phyloP scores from a whole-genome alignment of 352 stramenopile species.

The Phytophthora litchii region DNA sequence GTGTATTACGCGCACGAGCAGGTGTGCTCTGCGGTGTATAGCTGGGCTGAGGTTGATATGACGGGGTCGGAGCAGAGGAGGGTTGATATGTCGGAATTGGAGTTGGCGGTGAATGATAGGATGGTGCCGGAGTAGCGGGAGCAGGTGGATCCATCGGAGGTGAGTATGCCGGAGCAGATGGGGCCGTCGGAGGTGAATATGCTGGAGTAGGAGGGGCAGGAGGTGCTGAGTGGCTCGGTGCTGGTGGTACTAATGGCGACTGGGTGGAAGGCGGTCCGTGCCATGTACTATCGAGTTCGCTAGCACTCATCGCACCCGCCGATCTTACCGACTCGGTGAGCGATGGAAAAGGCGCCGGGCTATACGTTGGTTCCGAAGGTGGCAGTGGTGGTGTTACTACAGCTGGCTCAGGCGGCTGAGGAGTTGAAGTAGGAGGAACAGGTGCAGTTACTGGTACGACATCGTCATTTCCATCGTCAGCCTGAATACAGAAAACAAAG shows the following conservation, averaged over 20 bases:
- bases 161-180: slow-evolving; percentile 9
- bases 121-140: slow-evolving; percentile 11
- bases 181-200: slow-evolving; percentile 16
- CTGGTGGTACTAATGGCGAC: slow-evolving; percentile 1
- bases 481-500: slow-evolving; percentile 10
- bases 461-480: slow-evolving; percentile 23
- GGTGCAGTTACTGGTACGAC: slow-evolving; percentile 4
- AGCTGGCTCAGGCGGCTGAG: slow-evolving; percentile 26
- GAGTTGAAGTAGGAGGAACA: background rate
- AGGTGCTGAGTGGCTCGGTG: slow-evolving; percentile 24
- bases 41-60: slow-evolving; percentile 25
- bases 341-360: slow-evolving; percentile 45
- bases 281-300: slow-evolving; percentile 34
- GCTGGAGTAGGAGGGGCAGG: slow-evolving; percentile 13
- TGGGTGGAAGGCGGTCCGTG: slow-evolving; percentile 18
- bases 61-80: slow-evolving; percentile 18
- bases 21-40: slow-evolving; percentile 26
- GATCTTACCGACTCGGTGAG: slow-evolving; percentile 56
- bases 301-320: slow-evolving; percentile 35
- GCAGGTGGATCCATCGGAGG: slow-evolving; percentile 8
- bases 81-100: slow-evolving; percentile 13
- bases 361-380: slow-evolving; percentile 10
- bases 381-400: slow-evolving; percentile 12
- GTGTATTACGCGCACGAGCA: slow-evolving; percentile 38
- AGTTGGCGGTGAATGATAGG: slow-evolving; percentile 25